phyloP scores from a whole-genome alignment of 2,329 filamentous ascomycete genomes.

The Cercospora nicotianae region DNA sequence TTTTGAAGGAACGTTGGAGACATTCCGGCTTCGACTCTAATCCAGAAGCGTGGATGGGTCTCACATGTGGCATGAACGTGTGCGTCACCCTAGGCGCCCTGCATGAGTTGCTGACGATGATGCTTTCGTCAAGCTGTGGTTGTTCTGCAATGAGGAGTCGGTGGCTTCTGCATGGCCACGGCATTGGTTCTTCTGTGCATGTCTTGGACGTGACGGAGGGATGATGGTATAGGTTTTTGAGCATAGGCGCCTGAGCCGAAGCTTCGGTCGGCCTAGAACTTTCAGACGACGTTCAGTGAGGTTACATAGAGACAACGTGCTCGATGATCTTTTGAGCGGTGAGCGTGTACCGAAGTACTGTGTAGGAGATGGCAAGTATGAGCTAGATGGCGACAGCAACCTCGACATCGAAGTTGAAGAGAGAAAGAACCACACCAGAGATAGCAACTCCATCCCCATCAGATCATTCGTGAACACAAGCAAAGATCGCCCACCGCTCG shows the following conservation, averaged over 20 bases:
- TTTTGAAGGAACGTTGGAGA: neutral
- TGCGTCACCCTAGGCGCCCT: neutral
- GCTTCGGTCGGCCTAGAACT: neutral
- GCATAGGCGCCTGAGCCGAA: neutral
- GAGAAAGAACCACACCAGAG: neutral
- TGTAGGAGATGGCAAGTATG: neutral
- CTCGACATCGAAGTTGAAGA: neutral
- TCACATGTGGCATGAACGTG: conserved; percentile 3
- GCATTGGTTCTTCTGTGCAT: neutral
- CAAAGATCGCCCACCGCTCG: neutral
- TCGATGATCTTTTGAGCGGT: neutral
- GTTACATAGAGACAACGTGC: no score
- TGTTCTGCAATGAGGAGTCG: neutral
- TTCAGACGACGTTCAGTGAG: neutral
- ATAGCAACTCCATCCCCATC: neutral
- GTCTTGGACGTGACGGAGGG: neutral
- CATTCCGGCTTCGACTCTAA: neutral
- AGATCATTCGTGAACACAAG: neutral
- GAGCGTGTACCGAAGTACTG: neutral
- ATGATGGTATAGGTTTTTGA: neutral
- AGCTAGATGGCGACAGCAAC: neutral
- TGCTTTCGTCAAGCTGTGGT: neutral
- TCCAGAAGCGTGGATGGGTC: no score
- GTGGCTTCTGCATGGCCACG: neutral
- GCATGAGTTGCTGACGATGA: conserved; percentile 5